Percentiles rank a stretch among this genome's conserved stretches.
phyloP scores from a whole-genome alignment of 768 basidiomycete genomes.

The Tulasnella calospora region DNA sequence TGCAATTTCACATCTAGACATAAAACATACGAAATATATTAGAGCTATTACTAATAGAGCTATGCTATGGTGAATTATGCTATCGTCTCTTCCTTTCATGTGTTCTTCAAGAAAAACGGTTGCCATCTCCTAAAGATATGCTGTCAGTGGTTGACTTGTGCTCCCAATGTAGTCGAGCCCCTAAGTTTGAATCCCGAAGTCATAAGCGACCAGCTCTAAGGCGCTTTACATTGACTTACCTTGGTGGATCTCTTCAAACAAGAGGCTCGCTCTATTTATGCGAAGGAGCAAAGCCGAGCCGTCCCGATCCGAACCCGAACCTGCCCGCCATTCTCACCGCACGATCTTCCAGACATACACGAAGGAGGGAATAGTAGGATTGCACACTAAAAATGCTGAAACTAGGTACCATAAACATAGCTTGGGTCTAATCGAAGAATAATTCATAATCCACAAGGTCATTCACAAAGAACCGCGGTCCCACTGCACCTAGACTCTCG shows the following conservation, averaged over 20 bases:
- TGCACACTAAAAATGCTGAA: too few relatives aligned
- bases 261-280: neutral
- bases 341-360: neutral
- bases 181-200: too few relatives aligned
- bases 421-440: neutral
- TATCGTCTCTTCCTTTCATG: too few relatives aligned
- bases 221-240: too few relatives aligned
- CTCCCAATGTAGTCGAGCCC: too few relatives aligned
- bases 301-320: neutral
- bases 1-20: too few relatives aligned
- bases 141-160: too few relatives aligned
- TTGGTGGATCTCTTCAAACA: too few relatives aligned
- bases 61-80: neutral
- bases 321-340: neutral
- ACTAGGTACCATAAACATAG: neutral
- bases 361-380: neutral
- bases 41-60: neutral
- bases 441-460: slow-evolving; percentile 13
- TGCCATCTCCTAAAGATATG: neutral
- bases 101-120: too few relatives aligned
- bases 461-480: neutral
- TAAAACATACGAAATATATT: neutral
- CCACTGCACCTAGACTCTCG: neutral
- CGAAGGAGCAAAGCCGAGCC: neutral
- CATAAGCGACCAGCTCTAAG: too few relatives aligned